Conservation (phyloP, 345 rosid species). For the Schrenkiella parvula region DNA sequence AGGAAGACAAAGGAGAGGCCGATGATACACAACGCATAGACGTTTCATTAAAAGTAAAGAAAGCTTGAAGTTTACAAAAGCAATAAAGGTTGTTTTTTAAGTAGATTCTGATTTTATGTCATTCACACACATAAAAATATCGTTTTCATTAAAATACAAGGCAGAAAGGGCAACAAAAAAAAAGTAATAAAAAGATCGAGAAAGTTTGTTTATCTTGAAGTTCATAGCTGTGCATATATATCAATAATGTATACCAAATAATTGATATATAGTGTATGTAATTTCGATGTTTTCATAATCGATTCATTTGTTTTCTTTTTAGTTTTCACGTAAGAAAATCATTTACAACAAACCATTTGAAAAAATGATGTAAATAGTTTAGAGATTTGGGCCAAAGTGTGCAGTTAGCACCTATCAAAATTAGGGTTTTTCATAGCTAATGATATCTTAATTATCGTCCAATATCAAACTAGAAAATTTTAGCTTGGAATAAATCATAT, state of each 20-base stretch:
- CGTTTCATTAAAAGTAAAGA: constrained; percentile 21
- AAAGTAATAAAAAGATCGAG: neutral
- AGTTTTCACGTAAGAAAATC: neutral
- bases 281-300: neutral
- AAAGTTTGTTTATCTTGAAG: neutral
- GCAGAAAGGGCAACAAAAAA: neutral
- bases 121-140: constrained; percentile 15
- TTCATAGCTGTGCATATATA: constrained; percentile 8
- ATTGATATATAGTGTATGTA: neutral
- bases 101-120: constrained; percentile 26
- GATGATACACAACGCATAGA: constrained; percentile 16
- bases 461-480: neutral
- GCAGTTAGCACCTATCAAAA: neutral
- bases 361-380: neutral
- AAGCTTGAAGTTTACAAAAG: constrained; percentile 67
- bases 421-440: neutral
- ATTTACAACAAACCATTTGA: neutral
- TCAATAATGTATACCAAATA: neutral
- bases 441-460: neutral
- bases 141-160: constrained; percentile 2
- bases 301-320: neutral
- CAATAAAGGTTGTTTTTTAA: constrained; percentile 1
- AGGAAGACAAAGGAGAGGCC: constrained; percentile 23
- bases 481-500: neutral
- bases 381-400: neutral